phyloP scores from a whole-genome alignment of 768 basidiomycete species.

The Tulasnella sp. region DNA sequence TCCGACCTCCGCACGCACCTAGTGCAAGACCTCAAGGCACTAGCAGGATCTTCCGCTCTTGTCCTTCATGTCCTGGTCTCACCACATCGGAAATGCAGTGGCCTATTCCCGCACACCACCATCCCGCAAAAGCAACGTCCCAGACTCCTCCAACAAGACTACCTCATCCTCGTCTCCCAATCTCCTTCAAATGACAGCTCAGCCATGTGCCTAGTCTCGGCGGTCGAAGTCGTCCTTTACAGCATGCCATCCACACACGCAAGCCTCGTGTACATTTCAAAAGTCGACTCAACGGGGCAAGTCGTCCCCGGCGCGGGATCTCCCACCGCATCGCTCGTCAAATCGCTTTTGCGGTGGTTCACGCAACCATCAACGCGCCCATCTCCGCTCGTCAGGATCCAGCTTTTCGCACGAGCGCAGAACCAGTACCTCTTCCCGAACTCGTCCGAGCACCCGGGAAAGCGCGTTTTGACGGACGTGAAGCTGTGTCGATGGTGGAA shows the following conservation, averaged over 20 bases:
- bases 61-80: conserved; percentile 73
- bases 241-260: conserved; percentile 62
- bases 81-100: conserved; percentile 58
- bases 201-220: conserved; percentile 61
- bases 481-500: conserved; percentile 93
- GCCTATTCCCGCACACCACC: conserved; percentile 68
- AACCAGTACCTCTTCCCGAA: conserved; percentile 92
- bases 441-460: conserved; percentile 62
- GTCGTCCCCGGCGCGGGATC: conserved; percentile 46
- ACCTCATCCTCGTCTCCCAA: conserved; percentile 64
- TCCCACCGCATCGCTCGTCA: conserved; percentile 59
- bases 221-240: conserved; percentile 76
- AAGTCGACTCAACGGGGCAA: conserved; percentile 91
- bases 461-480: conserved; percentile 70
- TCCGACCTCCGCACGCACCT: conserved; percentile 35
- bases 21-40: conserved; percentile 48
- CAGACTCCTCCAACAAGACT: conserved; percentile 65
- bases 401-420: conserved; percentile 88
- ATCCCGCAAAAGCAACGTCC: conserved; percentile 46
- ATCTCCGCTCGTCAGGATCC: conserved; percentile 64
- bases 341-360: conserved; percentile 61
- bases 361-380: conserved; percentile 61
- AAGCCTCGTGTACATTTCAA: conserved; percentile 83
- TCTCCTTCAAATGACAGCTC: conserved; percentile 2
- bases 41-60: conserved; percentile 67